Percentiles rank a stretch among this genome's conserved stretches.
Conservation (phyloP, 495 filamentous ascomycete species). For the Penicillium pancosmium region DNA sequence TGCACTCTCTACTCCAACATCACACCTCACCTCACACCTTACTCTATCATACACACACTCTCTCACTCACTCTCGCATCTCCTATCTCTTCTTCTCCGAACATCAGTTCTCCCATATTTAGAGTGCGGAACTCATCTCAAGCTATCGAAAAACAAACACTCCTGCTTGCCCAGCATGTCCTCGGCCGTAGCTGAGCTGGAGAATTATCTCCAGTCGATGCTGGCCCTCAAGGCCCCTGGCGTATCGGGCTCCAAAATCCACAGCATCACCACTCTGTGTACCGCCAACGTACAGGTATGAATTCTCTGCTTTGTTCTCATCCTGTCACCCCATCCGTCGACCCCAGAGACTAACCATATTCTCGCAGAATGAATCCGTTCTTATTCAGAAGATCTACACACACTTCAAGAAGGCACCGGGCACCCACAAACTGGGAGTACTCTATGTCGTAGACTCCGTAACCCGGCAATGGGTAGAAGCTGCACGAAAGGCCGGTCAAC, state of each 20-base stretch:
- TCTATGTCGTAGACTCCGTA: constrained; percentile 99
- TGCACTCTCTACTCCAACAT: neutral
- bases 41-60: neutral
- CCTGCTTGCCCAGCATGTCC: constrained; percentile 56
- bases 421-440: constrained; percentile 96
- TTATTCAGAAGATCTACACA: constrained; percentile 94
- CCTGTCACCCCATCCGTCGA: neutral
- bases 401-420: constrained; percentile 95
- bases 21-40: neutral
- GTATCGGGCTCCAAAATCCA: constrained; percentile 89
- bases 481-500: constrained; percentile 82
- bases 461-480: constrained; percentile 97
- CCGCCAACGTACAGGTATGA: constrained; percentile 91
- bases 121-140: neutral
- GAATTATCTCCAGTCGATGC: constrained; percentile 86
- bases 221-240: constrained; percentile 85
- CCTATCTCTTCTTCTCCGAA: neutral
- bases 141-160: too few relatives aligned
- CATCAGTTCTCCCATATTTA: neutral
- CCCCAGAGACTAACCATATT: constrained; percentile 37
- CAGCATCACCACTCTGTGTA: constrained; percentile 81
- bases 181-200: constrained; percentile 90
- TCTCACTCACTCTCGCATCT: neutral
- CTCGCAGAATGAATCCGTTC: constrained; percentile 85
- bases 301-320: neutral